Percentiles rank a stretch among this genome's conserved stretches.
phyloP scores from a whole-genome alignment of 768 basidiomycete genomes.

The Tephrocybe sp. region DNA sequence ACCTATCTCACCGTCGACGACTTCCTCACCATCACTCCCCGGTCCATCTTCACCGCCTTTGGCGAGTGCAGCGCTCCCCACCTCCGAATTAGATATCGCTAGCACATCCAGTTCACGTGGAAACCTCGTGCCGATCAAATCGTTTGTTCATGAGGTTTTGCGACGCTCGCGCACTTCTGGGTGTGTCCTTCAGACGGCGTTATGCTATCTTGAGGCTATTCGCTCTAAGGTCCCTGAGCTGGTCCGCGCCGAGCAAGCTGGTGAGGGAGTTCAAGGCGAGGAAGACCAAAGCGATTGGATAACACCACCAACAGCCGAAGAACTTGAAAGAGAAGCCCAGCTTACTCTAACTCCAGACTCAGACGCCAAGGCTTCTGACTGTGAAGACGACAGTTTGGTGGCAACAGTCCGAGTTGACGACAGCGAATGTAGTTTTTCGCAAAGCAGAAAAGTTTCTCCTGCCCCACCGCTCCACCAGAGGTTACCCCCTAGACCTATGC shows the following conservation, averaged over 20 bases:
- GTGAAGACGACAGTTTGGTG: constrained; percentile 26
- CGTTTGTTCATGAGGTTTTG: constrained; percentile 87
- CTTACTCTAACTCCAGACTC: constrained; percentile 22
- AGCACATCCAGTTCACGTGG: constrained; percentile 24
- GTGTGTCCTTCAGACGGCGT: constrained; percentile 80
- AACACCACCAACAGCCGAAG: constrained; percentile 40
- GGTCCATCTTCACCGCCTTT: constrained; percentile 27
- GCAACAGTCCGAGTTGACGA: constrained; percentile 45
- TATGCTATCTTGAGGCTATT: constrained; percentile 88
- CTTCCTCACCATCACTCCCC: constrained; percentile 27
- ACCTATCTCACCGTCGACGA: constrained; percentile 49
- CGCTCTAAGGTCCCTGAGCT: constrained; percentile 69
- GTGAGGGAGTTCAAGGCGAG: constrained; percentile 40
- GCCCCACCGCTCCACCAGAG: background rate
- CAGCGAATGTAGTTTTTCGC: constrained; percentile 14
- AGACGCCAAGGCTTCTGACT: constrained; percentile 3
- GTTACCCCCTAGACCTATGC: constrained; percentile 11
- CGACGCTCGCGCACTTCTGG: constrained; percentile 84
- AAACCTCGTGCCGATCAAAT: constrained; percentile 59
- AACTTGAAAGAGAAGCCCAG: constrained; percentile 40
- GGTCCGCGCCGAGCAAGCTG: constrained; percentile 46
- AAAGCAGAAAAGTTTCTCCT: background rate
- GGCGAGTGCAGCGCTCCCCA: constrained; percentile 11
- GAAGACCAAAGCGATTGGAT: constrained; percentile 43
- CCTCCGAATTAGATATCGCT: constrained; percentile 18